Evolutionary conservation across 2,329 filamentous ascomycete genomes (phyloP).

Genomic region (Cucurbitaria berberidis): DNA sequence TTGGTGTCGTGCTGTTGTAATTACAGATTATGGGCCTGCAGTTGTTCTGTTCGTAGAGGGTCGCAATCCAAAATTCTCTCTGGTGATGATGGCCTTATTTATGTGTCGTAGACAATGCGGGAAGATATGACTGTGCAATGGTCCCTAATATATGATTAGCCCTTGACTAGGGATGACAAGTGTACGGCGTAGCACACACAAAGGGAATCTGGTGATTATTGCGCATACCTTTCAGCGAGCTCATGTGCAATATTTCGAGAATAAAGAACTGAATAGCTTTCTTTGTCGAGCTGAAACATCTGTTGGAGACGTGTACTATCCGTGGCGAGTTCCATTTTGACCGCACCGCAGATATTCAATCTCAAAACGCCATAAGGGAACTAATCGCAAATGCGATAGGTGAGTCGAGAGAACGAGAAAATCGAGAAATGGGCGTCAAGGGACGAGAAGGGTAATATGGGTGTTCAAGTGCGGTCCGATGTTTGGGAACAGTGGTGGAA

Average conservation of each 20-base stretch:
- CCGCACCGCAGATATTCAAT: constrained; percentile 30
- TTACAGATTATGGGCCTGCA: constrained; percentile 4
- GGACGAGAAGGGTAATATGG: constrained; percentile 27
- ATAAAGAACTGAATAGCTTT: constrained; percentile 22
- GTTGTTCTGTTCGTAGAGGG: not conserved
- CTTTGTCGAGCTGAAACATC: constrained; percentile 34
- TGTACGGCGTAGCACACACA: constrained; percentile 1
- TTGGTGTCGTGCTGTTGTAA: not conserved
- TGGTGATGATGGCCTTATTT: not conserved
- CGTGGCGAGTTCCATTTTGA: constrained; percentile 37
- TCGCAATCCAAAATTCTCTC: not conserved
- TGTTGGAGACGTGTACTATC: constrained; percentile 26
- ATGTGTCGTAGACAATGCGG: constrained; percentile 10
- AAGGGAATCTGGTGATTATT: constrained; percentile 1
- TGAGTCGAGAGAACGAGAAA: constrained; percentile 10
- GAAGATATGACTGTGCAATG: constrained; percentile 13
- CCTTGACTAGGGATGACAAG: not conserved
- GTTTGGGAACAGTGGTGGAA: constrained; percentile 7
- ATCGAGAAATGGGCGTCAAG: constrained; percentile 8
- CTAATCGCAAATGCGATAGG: not conserved
- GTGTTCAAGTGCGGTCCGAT: constrained; percentile 18
- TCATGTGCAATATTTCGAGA: constrained; percentile 2
- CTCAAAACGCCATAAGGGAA: constrained; percentile 23
- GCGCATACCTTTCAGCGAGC: constrained; percentile 11
- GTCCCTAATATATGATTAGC: constrained; percentile 1